A percentile compares a stretch with the other conserved stretches of the same genome.
phyloP scores from a whole-genome alignment of 129 eudicot species.

The Scalesia atractyloides region DNA sequence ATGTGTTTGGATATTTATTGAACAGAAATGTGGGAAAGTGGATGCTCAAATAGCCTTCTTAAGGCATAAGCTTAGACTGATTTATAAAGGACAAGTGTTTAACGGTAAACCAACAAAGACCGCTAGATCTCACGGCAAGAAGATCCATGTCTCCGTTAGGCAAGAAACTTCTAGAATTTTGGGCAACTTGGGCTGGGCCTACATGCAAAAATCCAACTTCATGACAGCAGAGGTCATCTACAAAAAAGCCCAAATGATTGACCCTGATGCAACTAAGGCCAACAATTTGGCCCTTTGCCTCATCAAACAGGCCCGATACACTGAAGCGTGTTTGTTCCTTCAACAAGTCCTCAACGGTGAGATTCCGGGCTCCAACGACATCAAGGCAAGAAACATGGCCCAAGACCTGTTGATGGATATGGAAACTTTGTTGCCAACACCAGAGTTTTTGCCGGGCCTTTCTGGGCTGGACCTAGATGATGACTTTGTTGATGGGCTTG shows the following conservation, averaged over 20 bases:
- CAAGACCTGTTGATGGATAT: constrained; percentile 56
- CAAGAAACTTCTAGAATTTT: constrained; percentile 89
- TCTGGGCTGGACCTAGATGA: constrained; percentile 62
- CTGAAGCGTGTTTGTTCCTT: constrained; percentile 71
- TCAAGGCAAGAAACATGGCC: constrained; percentile 49
- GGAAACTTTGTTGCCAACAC: constrained; percentile 39
- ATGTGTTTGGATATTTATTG: background rate
- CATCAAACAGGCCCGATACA: constrained; percentile 70
- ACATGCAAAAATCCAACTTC: constrained; percentile 81
- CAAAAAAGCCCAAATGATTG: constrained; percentile 94
- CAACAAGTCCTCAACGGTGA: constrained; percentile 47
- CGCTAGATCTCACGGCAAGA: constrained; percentile 97
- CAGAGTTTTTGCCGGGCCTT: constrained; percentile 26
- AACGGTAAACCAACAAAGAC: constrained; percentile 93
- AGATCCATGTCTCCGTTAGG: constrained; percentile 82
- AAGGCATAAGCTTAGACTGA: constrained; percentile 83
- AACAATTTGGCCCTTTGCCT: constrained; percentile 73
- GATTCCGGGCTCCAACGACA: constrained; percentile 65
- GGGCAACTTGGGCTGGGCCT: constrained; percentile 99
- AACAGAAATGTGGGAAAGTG: constrained; percentile 90
- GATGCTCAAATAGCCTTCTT: constrained; percentile 83
- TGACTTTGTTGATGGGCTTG: constrained; percentile 75
- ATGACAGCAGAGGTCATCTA: constrained; percentile 89
- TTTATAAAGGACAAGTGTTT: constrained; percentile 84
- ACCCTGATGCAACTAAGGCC: constrained; percentile 91